Evolutionary conservation across 306 rosid genomes (phyloP).

Genomic region (Alnus glutinosa): DNA sequence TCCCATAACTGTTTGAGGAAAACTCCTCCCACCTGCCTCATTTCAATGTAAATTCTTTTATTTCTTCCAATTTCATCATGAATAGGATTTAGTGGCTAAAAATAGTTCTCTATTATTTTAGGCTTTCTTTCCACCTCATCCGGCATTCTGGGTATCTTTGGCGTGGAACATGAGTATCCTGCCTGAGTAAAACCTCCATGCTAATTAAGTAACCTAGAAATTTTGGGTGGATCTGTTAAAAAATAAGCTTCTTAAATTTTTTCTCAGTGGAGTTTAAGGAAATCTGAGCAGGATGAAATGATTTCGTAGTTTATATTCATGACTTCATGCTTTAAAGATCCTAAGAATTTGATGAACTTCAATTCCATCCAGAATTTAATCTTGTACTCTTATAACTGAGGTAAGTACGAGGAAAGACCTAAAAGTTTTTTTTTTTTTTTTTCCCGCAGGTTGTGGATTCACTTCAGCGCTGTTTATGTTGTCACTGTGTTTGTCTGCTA

Average conservation of each 20-base stretch:
- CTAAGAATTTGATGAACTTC: neutral
- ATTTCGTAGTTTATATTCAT: neutral
- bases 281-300: neutral
- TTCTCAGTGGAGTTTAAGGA: neutral
- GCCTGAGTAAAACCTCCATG: neutral
- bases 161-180: neutral
- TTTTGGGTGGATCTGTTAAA: neutral
- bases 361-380: neutral
- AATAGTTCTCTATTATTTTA: neutral
- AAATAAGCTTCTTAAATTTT: neutral
- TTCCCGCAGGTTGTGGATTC: conserved; percentile 79
- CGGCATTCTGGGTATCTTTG: neutral
- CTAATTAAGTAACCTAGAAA: neutral
- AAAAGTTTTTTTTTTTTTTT: conserved; percentile 11
- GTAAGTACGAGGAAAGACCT: neutral
- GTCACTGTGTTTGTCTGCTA: conserved; percentile 74
- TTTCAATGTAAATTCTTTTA: too few relatives aligned
- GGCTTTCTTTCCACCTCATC: neutral
- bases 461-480: conserved; percentile 82
- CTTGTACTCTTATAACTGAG: neutral
- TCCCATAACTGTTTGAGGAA: neutral
- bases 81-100: neutral
- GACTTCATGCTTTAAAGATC: neutral
- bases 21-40: too few relatives aligned
- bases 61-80: neutral